These are phyloP conservation scores for Alternaria sp. DNA, from an alignment of 2,329 filamentous ascomycete species.

Conservation along the genomic window DNA sequence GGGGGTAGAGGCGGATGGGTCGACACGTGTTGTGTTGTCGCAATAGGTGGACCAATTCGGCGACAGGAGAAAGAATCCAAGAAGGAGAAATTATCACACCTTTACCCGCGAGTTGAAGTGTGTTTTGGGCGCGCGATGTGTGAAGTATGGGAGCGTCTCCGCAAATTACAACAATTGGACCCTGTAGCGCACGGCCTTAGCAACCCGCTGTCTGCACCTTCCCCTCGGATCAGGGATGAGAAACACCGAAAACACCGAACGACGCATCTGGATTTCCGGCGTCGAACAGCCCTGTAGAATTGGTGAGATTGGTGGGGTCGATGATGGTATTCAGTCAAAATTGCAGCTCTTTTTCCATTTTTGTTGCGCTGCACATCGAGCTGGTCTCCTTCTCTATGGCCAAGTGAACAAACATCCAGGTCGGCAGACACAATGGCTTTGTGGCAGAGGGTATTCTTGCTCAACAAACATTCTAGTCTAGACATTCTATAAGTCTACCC, in stretches of 20 bases:
- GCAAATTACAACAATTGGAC: constrained; percentile 14
- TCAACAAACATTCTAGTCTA: background rate
- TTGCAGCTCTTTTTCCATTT: background rate
- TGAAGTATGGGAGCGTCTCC: constrained; percentile 6
- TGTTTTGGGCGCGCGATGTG: constrained; percentile 1
- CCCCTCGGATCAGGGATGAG: constrained; percentile 4
- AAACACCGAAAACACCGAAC: constrained; percentile 1
- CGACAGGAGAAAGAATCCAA: background rate
- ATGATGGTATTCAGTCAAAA: background rate
- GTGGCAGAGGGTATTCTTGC: background rate
- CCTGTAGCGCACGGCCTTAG: constrained; percentile 11
- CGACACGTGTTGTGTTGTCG: constrained; percentile 2
- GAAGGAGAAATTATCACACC: background rate
- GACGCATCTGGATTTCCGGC: background rate
- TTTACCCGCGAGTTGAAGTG: background rate
- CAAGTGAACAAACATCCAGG: background rate
- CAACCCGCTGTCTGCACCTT: constrained; percentile 8
- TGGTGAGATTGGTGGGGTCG: background rate
- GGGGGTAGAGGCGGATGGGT: constrained; percentile 9
- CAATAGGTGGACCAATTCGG: constrained; percentile 10
- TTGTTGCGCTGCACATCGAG: background rate
- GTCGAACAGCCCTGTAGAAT: background rate
- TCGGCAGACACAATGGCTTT: background rate
- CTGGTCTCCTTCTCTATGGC: background rate
- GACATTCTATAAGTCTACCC: background rate